Base-by-base conservation (phyloP, 2,329 filamentous ascomycete species). In the Pseudocercospora cruenta region DNA sequence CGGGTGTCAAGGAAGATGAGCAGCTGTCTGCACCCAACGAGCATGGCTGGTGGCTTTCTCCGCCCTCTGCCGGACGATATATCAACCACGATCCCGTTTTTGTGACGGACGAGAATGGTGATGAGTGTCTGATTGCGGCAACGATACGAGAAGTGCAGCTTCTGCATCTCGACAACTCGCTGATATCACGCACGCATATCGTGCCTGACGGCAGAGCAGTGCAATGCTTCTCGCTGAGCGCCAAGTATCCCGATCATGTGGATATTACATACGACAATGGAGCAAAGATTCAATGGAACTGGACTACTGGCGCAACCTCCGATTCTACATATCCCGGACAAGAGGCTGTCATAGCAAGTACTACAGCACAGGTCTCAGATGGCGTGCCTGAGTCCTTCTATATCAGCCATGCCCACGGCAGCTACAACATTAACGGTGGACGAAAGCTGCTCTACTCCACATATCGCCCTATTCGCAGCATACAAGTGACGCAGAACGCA, bases 91-190 rank as follows among this genome's bases (percentile, higher is more conserved):
- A 89, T 71, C 85, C 87, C 5, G 73, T 87, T 8, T 85, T 89
- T 73, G 84, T 86, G 2, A 69, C 71, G n/a, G 85, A 89, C 75
- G 69, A 70, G 21, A 69, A 66, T 51, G 69, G 69, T 9, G 68
- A 71, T n/a, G 67, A 70, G 33, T 75, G 69, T 60, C 53, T 77
- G 28, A 68, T 76, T 16, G 70, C 74, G 45, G 73, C 74, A 12
- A 77, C 71, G n/a, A 65, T 69, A 0, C 72, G 71, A 16, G 72
- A 76, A 55, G 69, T 76, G 2, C 74, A 76, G 54, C 63, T 78
- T 4, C 65, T 95, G 79, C 91, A 91, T 1, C 87, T 92, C 31
- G 83, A 87, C 69, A 93, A 93, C 62, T 98, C 95, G 1, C 86
- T 96, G 58, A 86, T 96, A 22, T 83, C 92, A 54, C 89, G 92